A percentile compares a stretch with the other conserved stretches of the same genome.
phyloP scores from a whole-genome alignment of 2,329 filamentous ascomycete genomes.

The Pyrenophora tritici-repentis region DNA sequence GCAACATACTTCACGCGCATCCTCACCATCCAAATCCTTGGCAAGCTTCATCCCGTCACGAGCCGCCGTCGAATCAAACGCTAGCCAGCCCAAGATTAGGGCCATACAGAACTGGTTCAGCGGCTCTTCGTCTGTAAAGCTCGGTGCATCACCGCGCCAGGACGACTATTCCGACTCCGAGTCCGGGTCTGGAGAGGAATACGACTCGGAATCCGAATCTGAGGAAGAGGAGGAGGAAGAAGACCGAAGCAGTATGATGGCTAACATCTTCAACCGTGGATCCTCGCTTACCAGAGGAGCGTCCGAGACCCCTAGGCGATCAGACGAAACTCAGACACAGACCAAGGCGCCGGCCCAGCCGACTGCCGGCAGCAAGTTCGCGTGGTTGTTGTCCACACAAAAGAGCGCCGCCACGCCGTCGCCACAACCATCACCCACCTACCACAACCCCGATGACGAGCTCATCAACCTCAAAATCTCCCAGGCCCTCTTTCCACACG shows the following conservation, averaged over 20 bases:
- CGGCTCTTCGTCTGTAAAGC: slow-evolving; percentile 56
- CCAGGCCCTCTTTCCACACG: slow-evolving; percentile 59
- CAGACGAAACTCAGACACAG: slow-evolving; percentile 20
- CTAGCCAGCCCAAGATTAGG: slow-evolving; percentile 39
- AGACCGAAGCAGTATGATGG: slow-evolving; percentile 39
- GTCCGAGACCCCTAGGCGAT: slow-evolving; percentile 27
- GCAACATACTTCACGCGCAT: slow-evolving; percentile 47
- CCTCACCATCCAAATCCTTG: slow-evolving; percentile 46
- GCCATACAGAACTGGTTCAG: slow-evolving; percentile 58
- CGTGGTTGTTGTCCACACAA: slow-evolving; percentile 45
- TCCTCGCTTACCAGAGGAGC: slow-evolving; percentile 32
- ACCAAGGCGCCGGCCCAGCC: slow-evolving; percentile 30
- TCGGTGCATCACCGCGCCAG: slow-evolving; percentile 45
- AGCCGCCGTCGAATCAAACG: slow-evolving; percentile 35
- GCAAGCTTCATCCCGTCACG: slow-evolving; percentile 48
- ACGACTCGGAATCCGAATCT: slow-evolving; percentile 27
- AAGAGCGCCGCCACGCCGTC: slow-evolving; percentile 39
- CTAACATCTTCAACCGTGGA: slow-evolving; percentile 41
- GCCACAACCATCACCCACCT: slow-evolving; percentile 34
- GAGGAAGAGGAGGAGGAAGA: slow-evolving; percentile 29
- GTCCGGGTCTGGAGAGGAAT: slow-evolving; percentile 34
- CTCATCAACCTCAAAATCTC: slow-evolving; percentile 61
- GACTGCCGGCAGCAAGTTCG: slow-evolving; percentile 40
- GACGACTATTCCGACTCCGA: slow-evolving; percentile 39
- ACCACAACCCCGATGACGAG: slow-evolving; percentile 52